Conservation (phyloP, 495 filamentous ascomycete genomes). For the Tuber indicum region DNA sequence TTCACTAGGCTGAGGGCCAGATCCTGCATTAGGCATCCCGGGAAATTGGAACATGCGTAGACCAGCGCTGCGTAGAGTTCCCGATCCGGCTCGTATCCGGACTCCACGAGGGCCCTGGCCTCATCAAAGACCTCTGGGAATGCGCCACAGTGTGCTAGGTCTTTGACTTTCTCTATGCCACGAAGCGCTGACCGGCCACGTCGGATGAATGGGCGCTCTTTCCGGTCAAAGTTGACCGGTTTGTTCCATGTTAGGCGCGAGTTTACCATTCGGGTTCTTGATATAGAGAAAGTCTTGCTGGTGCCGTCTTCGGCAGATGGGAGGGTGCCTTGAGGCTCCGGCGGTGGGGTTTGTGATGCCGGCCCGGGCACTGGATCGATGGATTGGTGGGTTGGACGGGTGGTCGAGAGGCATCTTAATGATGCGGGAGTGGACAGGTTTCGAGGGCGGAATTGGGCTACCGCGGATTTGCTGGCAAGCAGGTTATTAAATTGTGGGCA, state of each 20-base stretch:
- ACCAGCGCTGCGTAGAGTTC: constrained; percentile 69
- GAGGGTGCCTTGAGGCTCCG: not conserved
- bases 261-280: not conserved
- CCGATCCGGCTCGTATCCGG: constrained; percentile 57
- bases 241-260: not conserved
- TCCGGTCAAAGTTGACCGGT: not conserved
- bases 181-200: not conserved
- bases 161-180: constrained; percentile 17
- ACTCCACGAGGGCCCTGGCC: constrained; percentile 56
- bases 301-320: not conserved
- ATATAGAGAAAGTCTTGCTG: not conserved
- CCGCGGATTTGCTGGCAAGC: not conserved
- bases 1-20: constrained; percentile 55
- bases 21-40: constrained; percentile 56
- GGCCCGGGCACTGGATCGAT: constrained; percentile 8
- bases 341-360: not conserved
- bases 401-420: not conserved
- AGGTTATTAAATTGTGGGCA: constrained; percentile 21
- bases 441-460: not conserved
- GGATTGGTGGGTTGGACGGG: not conserved
- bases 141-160: constrained; percentile 16
- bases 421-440: not conserved
- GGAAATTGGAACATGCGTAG: constrained; percentile 57
- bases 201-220: not conserved
- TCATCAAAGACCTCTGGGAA: constrained; percentile 44